Percentiles rank a stretch among this genome's conserved stretches.
Evolutionary conservation across 331 rosid genomes (phyloP).

Genomic region (Cydonia oblonga): DNA sequence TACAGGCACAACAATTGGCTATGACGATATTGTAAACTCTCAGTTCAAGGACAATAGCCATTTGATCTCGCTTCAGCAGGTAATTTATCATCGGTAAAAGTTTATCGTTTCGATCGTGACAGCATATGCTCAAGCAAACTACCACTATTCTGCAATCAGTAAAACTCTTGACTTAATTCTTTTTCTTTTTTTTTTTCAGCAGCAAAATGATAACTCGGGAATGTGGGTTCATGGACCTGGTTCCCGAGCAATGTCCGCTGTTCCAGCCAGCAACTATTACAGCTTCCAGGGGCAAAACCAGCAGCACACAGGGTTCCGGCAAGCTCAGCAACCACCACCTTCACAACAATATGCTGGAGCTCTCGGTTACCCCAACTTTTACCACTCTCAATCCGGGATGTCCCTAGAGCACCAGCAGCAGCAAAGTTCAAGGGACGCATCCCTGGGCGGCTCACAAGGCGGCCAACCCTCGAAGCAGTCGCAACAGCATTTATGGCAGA

Average conservation of each 20-base stretch:
- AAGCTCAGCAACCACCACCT: slow-evolving; percentile 61
- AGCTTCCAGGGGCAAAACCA: slow-evolving; percentile 91
- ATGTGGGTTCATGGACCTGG: slow-evolving; percentile 99
- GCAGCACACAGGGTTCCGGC: slow-evolving; percentile 68
- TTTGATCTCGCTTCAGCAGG: slow-evolving; percentile 93
- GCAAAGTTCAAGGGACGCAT: slow-evolving; percentile 69
- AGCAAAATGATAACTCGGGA: slow-evolving; percentile 72
- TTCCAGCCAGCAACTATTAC: slow-evolving; percentile 76
- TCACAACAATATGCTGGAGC: slow-evolving; percentile 65
- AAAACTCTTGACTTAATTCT: too few relatives aligned
- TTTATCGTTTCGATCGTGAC: not conserved
- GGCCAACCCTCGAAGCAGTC: slow-evolving; percentile 83
- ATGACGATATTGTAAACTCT: slow-evolving; percentile 71
- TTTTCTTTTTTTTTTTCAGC: slow-evolving; percentile 1
- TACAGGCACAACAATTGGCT: slow-evolving; percentile 66
- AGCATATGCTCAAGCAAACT: not conserved
- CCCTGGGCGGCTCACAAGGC: slow-evolving; percentile 64
- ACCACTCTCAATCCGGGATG: slow-evolving; percentile 78
- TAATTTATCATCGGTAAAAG: slow-evolving; percentile 1
- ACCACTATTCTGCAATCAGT: not conserved
- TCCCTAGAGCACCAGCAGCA: slow-evolving; percentile 82
- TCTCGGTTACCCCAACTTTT: slow-evolving; percentile 65
- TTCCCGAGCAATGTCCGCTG: slow-evolving; percentile 78
- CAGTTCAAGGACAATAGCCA: slow-evolving; percentile 86
- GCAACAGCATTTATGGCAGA: slow-evolving; percentile 92